Evolutionary conservation across 495 filamentous ascomycete genomes (phyloP).

Genomic region (Hyaloscypha hepaticicola): DNA sequence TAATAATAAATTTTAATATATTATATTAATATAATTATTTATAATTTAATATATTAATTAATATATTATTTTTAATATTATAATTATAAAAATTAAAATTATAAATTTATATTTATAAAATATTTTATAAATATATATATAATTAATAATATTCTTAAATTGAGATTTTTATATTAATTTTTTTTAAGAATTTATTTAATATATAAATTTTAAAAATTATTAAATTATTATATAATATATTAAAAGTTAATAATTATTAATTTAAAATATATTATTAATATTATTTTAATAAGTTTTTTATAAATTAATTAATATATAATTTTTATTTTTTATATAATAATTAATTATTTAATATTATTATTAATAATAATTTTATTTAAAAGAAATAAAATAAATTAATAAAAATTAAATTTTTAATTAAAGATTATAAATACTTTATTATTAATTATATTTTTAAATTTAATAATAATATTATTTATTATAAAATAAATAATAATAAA

Average conservation of each 20-base stretch:
- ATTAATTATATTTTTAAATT: background rate
- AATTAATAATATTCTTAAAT: background rate
- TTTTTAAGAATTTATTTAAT: background rate
- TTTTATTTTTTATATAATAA: slow-evolving; percentile 26
- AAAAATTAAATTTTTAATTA: too few species aligned
- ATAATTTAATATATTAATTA: background rate
- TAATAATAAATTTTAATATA: background rate
- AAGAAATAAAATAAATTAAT: background rate
- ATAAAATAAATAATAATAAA: slow-evolving; percentile 24
- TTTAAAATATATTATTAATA: too few species aligned
- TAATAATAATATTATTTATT: slow-evolving; percentile 5
- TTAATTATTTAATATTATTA: too few species aligned
- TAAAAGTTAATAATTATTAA: slow-evolving; percentile 28
- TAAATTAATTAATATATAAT: too few species aligned
- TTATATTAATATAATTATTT: background rate
- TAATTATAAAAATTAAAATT: background rate
- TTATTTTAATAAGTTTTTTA: too few species aligned
- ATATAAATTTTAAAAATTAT: too few species aligned
- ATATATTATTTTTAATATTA: too few species aligned
- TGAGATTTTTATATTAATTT: background rate
- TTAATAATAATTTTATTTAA: background rate
- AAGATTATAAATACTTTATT: too few species aligned
- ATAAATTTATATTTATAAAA: background rate
- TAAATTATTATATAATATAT: slow-evolving; percentile 14
- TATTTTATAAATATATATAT: background rate